Conservation (phyloP, 495 filamentous ascomycete species). For the Talaromyces liani region DNA sequence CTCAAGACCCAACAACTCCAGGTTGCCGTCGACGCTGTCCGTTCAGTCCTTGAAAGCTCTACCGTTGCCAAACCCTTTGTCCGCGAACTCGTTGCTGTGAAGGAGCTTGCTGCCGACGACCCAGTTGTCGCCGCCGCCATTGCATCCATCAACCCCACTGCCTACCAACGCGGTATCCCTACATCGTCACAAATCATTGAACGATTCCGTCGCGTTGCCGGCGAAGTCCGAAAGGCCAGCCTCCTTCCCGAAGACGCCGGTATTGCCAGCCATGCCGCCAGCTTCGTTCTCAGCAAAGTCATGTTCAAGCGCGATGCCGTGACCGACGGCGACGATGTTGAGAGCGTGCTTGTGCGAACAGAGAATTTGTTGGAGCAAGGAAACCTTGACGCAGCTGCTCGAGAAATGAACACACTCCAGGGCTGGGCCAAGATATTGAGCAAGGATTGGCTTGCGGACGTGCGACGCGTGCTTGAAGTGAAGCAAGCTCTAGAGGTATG, state of each 20-base stretch:
- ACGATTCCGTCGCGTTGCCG: conserved; percentile 89
- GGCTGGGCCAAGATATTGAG: conserved; percentile 94
- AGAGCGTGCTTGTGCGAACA: conserved; percentile 82
- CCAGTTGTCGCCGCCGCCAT: conserved; percentile 84
- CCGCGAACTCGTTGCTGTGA: conserved; percentile 84
- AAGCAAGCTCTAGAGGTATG: conserved; percentile 91
- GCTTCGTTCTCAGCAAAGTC: conserved; percentile 78
- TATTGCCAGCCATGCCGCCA: conserved; percentile 86
- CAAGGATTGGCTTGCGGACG: conserved; percentile 86
- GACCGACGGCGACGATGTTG: conserved; percentile 82
- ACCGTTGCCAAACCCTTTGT: conserved; percentile 76
- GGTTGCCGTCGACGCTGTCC: conserved; percentile 89
- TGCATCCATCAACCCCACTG: conserved; percentile 83
- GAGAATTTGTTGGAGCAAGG: conserved; percentile 88
- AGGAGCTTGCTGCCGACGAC: conserved; percentile 79
- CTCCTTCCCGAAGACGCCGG: conserved; percentile 88
- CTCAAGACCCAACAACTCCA: conserved; percentile 91
- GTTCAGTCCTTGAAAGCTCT: conserved; percentile 66
- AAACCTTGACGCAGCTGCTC: conserved; percentile 78
- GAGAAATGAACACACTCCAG: conserved; percentile 86
- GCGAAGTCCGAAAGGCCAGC: conserved; percentile 88
- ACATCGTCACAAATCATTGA: conserved; percentile 80
- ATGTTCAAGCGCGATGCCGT: conserved; percentile 91
- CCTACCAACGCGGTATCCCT: conserved; percentile 88
- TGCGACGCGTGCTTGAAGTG: conserved; percentile 83